A percentile compares a stretch with the other conserved stretches of the same genome.
phyloP scores from a whole-genome alignment of 164 flowering plant genomes.

The Liriodendron chinense region DNA sequence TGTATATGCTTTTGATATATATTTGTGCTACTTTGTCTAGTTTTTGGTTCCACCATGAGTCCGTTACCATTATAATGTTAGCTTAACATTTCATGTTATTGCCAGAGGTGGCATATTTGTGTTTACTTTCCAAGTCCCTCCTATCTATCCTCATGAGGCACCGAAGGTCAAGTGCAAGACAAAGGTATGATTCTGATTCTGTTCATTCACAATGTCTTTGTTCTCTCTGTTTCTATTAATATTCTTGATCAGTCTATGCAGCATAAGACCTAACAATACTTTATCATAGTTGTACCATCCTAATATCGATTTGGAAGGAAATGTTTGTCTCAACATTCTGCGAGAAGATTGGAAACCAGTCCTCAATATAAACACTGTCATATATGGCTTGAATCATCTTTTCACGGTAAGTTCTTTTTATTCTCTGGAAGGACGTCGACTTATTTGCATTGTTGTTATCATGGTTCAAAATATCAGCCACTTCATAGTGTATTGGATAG shows the following conservation, averaged over 20 bases:
- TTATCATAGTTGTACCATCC: constrained; percentile 69
- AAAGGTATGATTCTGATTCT: constrained; percentile 39
- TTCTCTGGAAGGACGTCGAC: neutral
- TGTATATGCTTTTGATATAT: too few relatives aligned
- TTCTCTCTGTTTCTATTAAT: neutral
- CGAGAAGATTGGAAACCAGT: constrained; percentile 90
- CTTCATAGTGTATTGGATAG: too few relatives aligned
- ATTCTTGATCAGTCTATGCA: neutral
- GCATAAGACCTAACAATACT: neutral
- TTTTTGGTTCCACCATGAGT: too few relatives aligned
- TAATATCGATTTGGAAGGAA: constrained; percentile 80
- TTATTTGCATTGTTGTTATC: neutral
- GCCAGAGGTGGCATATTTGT: constrained; percentile 59
- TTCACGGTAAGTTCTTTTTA: constrained; percentile 46
- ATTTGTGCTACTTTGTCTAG: too few relatives aligned
- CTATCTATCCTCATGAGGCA: constrained; percentile 79
- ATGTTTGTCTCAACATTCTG: constrained; percentile 77
- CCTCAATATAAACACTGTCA: constrained; percentile 62
- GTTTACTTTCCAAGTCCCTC: constrained; percentile 60
- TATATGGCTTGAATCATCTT: constrained; percentile 69
- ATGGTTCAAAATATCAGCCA: too few relatives aligned
- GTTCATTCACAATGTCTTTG: neutral
- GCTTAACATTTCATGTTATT: constrained; percentile 4
- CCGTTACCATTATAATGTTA: too few relatives aligned
- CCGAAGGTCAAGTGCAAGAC: constrained; percentile 86